phyloP scores from a whole-genome alignment of 768 basidiomycete genomes.

The Phallus indusiatus region DNA sequence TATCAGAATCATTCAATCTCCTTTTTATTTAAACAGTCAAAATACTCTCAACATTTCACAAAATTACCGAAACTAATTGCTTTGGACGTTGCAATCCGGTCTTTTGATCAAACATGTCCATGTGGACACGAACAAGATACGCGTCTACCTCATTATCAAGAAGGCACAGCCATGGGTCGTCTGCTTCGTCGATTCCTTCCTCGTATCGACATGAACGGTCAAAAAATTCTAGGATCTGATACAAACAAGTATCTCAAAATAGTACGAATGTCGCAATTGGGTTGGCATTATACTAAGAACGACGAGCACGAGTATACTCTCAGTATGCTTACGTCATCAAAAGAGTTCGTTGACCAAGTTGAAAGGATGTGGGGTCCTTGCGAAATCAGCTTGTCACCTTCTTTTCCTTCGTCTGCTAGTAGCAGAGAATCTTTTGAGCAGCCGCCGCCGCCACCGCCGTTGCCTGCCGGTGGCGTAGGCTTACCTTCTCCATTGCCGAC shows the following conservation, averaged over 20 bases:
- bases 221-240: too few species aligned
- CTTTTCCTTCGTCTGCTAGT: too few species aligned
- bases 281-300: background rate
- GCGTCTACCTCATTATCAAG: background rate
- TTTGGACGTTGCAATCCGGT: background rate
- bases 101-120: background rate
- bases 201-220: background rate
- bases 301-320: background rate
- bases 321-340: background rate
- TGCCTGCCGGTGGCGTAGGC: too few species aligned
- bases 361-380: conserved; percentile 3
- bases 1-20: too few species aligned
- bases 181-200: conserved; percentile 1
- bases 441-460: too few species aligned
- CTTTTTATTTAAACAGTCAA: background rate
- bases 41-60: conserved; percentile 3
- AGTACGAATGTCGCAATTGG: background rate
- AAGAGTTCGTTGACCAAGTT: background rate
- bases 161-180: conserved; percentile 4
- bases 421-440: too few species aligned
- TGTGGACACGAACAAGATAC: conserved; percentile 4
- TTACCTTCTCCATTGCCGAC: too few species aligned
- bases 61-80: background rate
- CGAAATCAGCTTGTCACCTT: background rate
- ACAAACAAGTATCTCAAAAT: background rate